phyloP scores from a whole-genome alignment of 1,284 basidiomycete species.

The Trichosporon faecale region DNA sequence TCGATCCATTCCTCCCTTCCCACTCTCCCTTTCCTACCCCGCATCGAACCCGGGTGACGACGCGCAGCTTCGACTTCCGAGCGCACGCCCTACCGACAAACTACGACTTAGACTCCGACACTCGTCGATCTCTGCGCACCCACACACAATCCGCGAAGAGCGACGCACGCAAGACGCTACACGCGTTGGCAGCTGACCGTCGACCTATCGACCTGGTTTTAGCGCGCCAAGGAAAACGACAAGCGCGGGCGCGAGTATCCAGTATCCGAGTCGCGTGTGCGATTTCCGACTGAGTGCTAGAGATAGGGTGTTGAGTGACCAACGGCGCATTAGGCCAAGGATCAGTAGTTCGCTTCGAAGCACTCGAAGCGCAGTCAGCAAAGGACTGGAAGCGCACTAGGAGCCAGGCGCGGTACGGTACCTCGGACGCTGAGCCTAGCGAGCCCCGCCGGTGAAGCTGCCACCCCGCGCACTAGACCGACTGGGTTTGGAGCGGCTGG shows the following conservation, averaged over 20 bases:
- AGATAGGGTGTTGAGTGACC: not conserved
- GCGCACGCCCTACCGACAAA: not conserved
- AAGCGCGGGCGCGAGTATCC: not conserved
- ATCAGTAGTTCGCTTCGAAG: not conserved
- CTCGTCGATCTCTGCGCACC: not conserved
- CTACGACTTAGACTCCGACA: not conserved
- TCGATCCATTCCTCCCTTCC: not conserved
- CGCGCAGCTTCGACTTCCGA: not conserved
- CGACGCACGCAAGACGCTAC: not conserved
- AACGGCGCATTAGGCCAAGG: not conserved
- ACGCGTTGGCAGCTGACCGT: not conserved
- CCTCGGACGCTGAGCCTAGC: not conserved
- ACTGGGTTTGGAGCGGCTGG: not conserved
- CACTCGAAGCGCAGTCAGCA: not conserved
- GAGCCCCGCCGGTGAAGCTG: too few species aligned
- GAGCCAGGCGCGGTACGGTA: too few species aligned
- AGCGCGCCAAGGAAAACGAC: not conserved
- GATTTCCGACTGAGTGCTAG: not conserved
- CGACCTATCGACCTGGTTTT: too few species aligned
- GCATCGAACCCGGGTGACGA: not conserved
- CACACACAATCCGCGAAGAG: not conserved
- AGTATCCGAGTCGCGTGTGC: not conserved
- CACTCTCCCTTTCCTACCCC: not conserved
- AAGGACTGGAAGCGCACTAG: too few species aligned
- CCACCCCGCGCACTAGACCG: too few species aligned